Conservation (phyloP, 192 early-diverging fungal genomes). For the Coemansia sp. region DNA sequence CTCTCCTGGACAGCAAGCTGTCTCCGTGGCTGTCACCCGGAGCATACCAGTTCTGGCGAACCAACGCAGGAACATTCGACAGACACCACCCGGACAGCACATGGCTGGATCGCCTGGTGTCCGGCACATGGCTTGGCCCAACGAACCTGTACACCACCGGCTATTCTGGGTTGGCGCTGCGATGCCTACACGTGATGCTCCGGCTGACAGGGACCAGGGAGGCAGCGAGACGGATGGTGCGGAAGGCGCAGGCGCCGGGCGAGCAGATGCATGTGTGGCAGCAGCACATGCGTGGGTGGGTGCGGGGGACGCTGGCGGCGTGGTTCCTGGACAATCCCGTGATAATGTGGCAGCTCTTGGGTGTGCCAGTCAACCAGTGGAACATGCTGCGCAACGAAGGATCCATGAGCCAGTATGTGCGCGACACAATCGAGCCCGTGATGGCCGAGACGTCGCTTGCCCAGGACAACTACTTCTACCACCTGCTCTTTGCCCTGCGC, state of each 20-base stretch:
- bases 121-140: conserved; percentile 13
- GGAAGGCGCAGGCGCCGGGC: conserved; percentile 52
- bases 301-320: conserved; percentile 64
- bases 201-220: conserved; percentile 58
- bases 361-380: conserved; percentile 84
- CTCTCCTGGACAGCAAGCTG: conserved; percentile 63
- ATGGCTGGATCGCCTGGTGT: background rate
- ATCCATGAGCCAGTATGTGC: conserved; percentile 72
- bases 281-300: conserved; percentile 62
- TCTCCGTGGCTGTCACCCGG: conserved; percentile 69
- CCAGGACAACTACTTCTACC: conserved; percentile 85
- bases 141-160: conserved; percentile 79
- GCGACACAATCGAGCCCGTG: conserved; percentile 82
- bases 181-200: conserved; percentile 63
- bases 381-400: conserved; percentile 81
- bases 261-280: conserved; percentile 68
- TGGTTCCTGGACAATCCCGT: conserved; percentile 72
- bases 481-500: conserved; percentile 68
- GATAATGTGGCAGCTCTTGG: conserved; percentile 82
- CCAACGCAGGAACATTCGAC: conserved; percentile 48
- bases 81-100: background rate
- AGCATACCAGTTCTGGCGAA: conserved; percentile 80
- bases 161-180: conserved; percentile 77
- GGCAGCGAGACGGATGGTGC: conserved; percentile 59
- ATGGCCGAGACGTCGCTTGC: conserved; percentile 60